These are phyloP conservation scores for Phialocephala subalpina DNA, from an alignment of 2,329 filamentous ascomycete genomes.

Conservation along the genomic window DNA sequence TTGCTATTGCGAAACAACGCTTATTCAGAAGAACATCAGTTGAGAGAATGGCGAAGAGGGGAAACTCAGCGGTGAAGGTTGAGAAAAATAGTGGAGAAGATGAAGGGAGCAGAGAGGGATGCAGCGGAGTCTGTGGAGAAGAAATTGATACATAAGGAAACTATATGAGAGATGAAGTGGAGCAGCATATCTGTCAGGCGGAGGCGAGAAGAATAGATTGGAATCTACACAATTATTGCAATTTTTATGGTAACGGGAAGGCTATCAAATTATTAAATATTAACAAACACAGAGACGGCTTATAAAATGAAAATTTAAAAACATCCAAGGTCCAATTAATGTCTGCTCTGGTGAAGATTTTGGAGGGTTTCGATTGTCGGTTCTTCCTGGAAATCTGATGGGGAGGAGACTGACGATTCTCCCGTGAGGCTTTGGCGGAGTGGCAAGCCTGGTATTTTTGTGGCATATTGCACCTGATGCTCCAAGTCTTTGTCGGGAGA, in stretches of 20 bases:
- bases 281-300: neutral
- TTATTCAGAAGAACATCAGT: neutral
- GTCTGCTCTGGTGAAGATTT: neutral
- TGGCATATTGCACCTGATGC: no score
- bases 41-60: neutral
- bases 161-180: neutral
- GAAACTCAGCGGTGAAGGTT: no score
- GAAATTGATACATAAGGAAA: neutral
- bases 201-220: neutral
- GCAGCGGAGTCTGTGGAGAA: neutral
- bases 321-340: neutral
- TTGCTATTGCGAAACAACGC: neutral
- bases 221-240: neutral
- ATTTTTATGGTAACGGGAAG: neutral
- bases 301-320: constrained; percentile 9
- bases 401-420: no score
- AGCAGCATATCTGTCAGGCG: neutral
- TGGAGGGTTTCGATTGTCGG: neutral
- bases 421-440: no score
- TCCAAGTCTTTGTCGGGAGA: no score
- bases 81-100: no score
- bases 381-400: neutral
- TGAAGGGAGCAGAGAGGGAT: no score
- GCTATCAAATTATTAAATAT: neutral
- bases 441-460: no score